These are phyloP conservation scores for Bocquillonia castaneifolia DNA, from an alignment of 441 rosid species.

Conservation along the genomic window DNA sequence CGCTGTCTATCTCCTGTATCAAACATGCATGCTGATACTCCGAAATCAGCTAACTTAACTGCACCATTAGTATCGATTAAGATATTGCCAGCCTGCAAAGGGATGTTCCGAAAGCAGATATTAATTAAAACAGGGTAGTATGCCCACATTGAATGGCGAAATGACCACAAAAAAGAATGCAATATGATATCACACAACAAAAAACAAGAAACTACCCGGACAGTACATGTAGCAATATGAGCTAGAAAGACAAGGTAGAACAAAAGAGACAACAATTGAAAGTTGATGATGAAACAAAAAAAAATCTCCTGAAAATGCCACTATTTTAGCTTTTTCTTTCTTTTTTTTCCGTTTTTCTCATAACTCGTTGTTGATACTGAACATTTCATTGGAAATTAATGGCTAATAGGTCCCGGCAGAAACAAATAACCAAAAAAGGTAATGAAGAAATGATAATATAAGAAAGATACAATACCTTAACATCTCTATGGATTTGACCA, in stretches of 20 bases:
- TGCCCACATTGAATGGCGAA: not conserved
- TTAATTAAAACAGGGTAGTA: conserved; percentile 13
- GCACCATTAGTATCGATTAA: conserved; percentile 69
- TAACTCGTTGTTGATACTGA: not conserved
- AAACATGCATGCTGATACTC: conserved; percentile 97
- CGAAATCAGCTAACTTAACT: conserved; percentile 92
- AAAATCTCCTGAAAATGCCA: not conserved
- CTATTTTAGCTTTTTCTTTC: too few species aligned
- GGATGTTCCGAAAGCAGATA: conserved; percentile 22
- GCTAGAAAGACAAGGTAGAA: not conserved
- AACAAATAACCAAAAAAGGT: not conserved
- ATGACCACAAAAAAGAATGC: conserved; percentile 4
- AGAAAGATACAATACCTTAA: conserved; percentile 55
- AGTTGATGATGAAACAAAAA: not conserved
- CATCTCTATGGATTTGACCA: conserved; percentile 98
- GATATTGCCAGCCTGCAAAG: conserved; percentile 87
- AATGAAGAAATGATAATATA: not conserved
- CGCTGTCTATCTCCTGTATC: conserved; percentile 96
- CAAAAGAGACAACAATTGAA: not conserved
- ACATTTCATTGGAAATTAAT: conserved; percentile 5
- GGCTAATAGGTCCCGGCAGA: conserved; percentile 14
- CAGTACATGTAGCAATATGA: conserved; percentile 1
- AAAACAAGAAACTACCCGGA: not conserved
- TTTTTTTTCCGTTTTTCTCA: not conserved
- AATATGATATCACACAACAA: not conserved